Conservation (phyloP, 169 alveolate genomes). For the Plasmodium cynomolgi region DNA sequence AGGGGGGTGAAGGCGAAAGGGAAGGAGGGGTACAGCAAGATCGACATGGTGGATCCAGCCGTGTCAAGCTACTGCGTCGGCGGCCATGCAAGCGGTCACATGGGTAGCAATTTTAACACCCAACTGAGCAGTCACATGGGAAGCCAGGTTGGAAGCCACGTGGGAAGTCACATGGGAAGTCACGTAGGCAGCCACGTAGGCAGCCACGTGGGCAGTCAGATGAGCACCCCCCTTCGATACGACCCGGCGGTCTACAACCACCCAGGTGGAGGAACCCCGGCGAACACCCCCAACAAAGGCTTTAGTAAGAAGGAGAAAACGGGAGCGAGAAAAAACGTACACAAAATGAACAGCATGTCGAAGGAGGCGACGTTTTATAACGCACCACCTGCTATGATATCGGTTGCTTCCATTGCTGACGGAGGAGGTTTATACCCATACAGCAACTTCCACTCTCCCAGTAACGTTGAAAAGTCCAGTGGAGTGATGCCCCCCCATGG, state of each 20-base stretch:
- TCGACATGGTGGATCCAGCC: background rate
- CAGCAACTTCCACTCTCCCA: background rate
- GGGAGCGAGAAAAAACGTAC: background rate
- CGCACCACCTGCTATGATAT: background rate
- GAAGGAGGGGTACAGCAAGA: background rate
- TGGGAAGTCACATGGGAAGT: no score
- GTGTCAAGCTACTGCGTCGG: background rate
- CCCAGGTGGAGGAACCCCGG: background rate
- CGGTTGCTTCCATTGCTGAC: background rate
- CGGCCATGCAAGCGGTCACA: background rate
- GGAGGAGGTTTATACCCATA: background rate
- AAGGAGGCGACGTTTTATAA: background rate
- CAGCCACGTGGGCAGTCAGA: background rate
- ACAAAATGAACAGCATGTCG: background rate
- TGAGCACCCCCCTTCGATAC: background rate
- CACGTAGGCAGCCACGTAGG: background rate
- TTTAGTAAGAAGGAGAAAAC: background rate
- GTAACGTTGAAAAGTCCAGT: background rate
- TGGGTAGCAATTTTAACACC: background rate
- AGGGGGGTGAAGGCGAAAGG: background rate
- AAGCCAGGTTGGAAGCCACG: no score
- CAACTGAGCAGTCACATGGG: background rate
- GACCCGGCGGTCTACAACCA: background rate
- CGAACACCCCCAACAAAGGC: background rate
- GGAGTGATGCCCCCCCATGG: background rate